Conservation (phyloP, 306 rosid genomes). For the Senna siamea region DNA sequence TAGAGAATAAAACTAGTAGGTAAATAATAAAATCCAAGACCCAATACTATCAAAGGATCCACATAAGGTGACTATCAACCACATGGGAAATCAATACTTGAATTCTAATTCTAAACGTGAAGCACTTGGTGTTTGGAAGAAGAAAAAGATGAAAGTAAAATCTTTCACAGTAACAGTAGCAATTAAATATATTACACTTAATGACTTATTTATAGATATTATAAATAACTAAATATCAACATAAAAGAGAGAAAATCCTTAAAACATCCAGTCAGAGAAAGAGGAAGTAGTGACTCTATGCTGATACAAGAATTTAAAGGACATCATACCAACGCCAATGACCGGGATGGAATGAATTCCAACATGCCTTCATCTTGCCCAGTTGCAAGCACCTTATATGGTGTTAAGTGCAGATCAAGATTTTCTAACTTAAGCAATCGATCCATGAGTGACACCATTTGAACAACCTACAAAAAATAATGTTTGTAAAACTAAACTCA, state of each 20-base stretch:
- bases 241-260: constrained; percentile 24
- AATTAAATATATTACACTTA: constrained; percentile 15
- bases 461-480: constrained; percentile 77
- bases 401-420: constrained; percentile 92
- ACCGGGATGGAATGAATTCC: constrained; percentile 91
- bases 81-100: background rate
- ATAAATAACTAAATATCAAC: constrained; percentile 3
- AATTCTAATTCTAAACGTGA: constrained; percentile 21
- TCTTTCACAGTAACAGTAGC: constrained; percentile 22
- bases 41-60: constrained; percentile 23
- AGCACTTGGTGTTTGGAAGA: background rate
- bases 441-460: constrained; percentile 98
- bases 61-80: constrained; percentile 15
- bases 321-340: constrained; percentile 76
- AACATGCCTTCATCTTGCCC: constrained; percentile 99
- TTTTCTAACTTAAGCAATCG: constrained; percentile 90
- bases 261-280: background rate
- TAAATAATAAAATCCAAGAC: constrained; percentile 33
- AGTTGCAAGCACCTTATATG: constrained; percentile 93
- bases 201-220: background rate
- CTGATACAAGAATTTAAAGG: constrained; percentile 17
- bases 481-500: constrained; percentile 33
- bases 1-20: constrained; percentile 2
- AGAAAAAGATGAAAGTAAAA: background rate
- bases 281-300: constrained; percentile 31